Conservation (phyloP, 2,329 filamentous ascomycete species). For the Lecanicillium sp. region DNA sequence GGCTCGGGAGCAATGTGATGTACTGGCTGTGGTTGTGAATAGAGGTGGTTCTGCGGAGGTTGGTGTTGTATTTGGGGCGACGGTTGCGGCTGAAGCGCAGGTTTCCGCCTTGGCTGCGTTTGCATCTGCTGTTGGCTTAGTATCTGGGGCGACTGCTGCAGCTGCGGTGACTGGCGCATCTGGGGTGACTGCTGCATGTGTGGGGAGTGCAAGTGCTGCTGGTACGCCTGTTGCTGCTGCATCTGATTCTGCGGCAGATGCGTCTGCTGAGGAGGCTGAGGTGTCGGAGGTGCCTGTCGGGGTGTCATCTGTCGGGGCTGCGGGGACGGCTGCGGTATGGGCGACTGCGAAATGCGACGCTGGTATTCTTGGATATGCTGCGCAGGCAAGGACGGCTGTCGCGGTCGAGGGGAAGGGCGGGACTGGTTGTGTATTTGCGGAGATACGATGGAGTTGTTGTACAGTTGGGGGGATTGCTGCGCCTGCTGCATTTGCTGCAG, state of each 20-base stretch:
- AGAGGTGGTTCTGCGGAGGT: not conserved
- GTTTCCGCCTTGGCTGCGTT: slow-evolving; percentile 18
- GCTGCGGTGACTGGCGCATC: slow-evolving; percentile 5
- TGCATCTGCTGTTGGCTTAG: slow-evolving; percentile 18
- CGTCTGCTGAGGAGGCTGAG: slow-evolving; percentile 1
- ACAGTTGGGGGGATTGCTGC: slow-evolving; percentile 18
- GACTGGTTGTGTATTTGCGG: slow-evolving; percentile 18
- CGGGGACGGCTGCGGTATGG: slow-evolving; percentile 13
- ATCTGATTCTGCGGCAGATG: slow-evolving; percentile 13
- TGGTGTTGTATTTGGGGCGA: slow-evolving; percentile 4
- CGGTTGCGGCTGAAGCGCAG: slow-evolving; percentile 2
- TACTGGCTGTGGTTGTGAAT: slow-evolving; percentile 7
- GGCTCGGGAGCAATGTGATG: not conserved
- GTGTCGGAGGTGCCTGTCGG: slow-evolving; percentile 5
- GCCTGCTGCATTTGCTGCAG: slow-evolving; percentile 25
- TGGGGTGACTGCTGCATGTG: slow-evolving; percentile 14
- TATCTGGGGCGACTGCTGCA: slow-evolving; percentile 16
- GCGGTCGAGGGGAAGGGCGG: slow-evolving; percentile 15
- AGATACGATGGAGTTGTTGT: slow-evolving; percentile 5
- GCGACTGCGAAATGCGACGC: slow-evolving; percentile 10
- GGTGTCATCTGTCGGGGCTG: slow-evolving; percentile 9
- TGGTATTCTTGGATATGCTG: slow-evolving; percentile 16
- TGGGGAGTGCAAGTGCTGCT: slow-evolving; percentile 14
- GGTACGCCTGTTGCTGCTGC: slow-evolving; percentile 17
- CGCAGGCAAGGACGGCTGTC: slow-evolving; percentile 12